These are phyloP conservation scores for Fusarium ramigenum DNA, from an alignment of 2,329 filamentous ascomycete genomes.

Conservation along the genomic window DNA sequence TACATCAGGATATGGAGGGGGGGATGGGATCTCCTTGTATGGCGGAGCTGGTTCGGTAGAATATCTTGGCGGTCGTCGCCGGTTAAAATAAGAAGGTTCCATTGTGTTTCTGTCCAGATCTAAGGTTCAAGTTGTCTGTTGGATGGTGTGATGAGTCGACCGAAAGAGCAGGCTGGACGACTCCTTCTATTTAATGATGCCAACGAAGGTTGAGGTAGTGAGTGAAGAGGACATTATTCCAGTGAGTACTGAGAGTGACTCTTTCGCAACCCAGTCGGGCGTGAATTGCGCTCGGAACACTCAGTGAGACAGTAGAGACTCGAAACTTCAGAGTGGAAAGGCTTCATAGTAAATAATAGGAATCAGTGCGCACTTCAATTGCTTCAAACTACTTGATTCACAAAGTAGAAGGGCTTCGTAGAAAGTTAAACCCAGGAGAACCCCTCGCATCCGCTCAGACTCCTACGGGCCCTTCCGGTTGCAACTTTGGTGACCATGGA, in stretches of 20 bases:
- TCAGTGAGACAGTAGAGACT: not conserved
- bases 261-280: not conserved
- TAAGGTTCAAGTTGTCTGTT: not conserved
- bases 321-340: not conserved
- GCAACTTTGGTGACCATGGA: not conserved
- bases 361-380: too few species aligned
- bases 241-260: not conserved
- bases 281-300: accelerated
- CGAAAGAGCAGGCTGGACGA: not conserved
- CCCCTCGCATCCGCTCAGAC: accelerated
- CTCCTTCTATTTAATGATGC: not conserved
- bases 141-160: not conserved
- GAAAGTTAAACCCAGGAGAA: accelerated
- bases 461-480: accelerated
- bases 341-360: not conserved
- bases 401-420: accelerated
- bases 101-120: not conserved
- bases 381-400: not conserved
- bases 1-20: too few species aligned
- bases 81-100: accelerated
- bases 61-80: not conserved
- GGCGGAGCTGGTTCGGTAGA: accelerated
- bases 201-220: too few species aligned
- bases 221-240: not conserved
- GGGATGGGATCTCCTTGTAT: accelerated